Evolutionary conservation across 1,139 yeast genomes (phyloP).

Genomic region (Protomyces inouyei): DNA sequence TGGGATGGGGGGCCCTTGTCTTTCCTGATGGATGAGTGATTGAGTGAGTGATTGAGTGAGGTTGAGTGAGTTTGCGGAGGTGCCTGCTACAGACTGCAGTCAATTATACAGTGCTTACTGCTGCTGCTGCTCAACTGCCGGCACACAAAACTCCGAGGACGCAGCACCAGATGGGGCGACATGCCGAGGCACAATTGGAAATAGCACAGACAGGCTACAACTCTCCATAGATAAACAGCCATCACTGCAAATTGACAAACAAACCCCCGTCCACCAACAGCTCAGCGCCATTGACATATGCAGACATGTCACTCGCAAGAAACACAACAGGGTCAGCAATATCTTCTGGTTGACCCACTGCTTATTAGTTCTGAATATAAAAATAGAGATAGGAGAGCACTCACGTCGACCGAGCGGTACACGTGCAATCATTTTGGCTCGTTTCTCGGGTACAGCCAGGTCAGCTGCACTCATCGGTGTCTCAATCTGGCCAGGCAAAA

Average conservation of each 20-base stretch:
- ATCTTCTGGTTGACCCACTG: constrained; percentile 45
- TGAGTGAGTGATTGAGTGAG: neutral
- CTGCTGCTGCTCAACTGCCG: too few species aligned
- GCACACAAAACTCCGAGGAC: too few species aligned
- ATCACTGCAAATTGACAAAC: constrained; percentile 45
- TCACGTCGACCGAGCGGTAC: constrained; percentile 45
- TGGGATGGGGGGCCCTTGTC: neutral
- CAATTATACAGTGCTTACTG: too few species aligned
- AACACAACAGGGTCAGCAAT: constrained; percentile 49
- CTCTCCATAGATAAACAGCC: neutral
- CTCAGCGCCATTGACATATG: constrained; percentile 46
- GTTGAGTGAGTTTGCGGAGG: neutral
- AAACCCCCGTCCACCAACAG: constrained; percentile 49
- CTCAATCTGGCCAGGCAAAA: constrained; percentile 54
- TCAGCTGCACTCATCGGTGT: constrained; percentile 46
- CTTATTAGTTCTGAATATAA: neutral
- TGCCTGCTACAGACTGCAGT: too few species aligned
- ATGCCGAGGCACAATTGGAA: too few species aligned
- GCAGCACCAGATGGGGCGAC: too few species aligned
- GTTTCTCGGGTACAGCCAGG: constrained; percentile 41
- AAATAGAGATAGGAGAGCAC: neutral
- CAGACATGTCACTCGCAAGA: constrained; percentile 46
- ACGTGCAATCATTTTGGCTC: constrained; percentile 38
- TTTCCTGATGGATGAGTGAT: neutral
- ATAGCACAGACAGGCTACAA: too few species aligned